Conservation (phyloP, 768 basidiomycete species). For the Flagelloscypha sp. region DNA sequence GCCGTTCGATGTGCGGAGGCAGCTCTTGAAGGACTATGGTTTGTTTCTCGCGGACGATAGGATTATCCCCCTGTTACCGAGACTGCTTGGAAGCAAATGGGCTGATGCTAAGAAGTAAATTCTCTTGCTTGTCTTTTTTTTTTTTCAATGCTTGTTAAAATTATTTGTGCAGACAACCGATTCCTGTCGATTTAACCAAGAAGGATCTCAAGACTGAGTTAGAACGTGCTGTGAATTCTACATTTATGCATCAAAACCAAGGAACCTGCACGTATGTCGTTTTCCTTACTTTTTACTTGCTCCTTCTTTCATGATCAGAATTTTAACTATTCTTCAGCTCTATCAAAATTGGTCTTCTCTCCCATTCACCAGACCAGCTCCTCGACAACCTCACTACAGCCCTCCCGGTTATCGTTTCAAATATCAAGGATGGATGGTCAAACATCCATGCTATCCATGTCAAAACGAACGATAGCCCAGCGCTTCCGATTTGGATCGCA, state of each 20-base stretch:
- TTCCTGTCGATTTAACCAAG: constrained; percentile 82
- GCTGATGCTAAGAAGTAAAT: constrained; percentile 93
- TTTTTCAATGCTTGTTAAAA: constrained; percentile 5
- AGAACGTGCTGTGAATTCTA: constrained; percentile 86
- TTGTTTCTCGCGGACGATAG: constrained; percentile 92
- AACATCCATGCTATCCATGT: constrained; percentile 85
- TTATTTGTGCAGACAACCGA: constrained; percentile 64
- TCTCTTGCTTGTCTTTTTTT: neutral
- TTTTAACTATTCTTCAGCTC: constrained; percentile 40
- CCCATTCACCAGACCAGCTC: constrained; percentile 67
- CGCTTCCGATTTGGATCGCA: constrained; percentile 89
- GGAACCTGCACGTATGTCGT: constrained; percentile 83
- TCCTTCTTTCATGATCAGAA: neutral
- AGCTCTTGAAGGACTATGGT: constrained; percentile 81
- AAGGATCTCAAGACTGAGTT: constrained; percentile 91
- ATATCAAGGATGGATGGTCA: constrained; percentile 77
- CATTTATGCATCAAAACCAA: constrained; percentile 91
- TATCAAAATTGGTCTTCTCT: constrained; percentile 71
- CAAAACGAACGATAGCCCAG: constrained; percentile 78
- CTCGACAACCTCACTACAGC: constrained; percentile 71
- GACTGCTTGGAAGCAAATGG: constrained; percentile 81
- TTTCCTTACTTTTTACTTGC: neutral
- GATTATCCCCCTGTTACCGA: constrained; percentile 79
- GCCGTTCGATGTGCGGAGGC: constrained; percentile 72
- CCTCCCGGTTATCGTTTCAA: constrained; percentile 63